A percentile compares a stretch with the other conserved stretches of the same genome.
These are phyloP conservation scores for Albizia julibrissin DNA, from an alignment of 306 rosid genomes.

Conservation along the genomic window DNA sequence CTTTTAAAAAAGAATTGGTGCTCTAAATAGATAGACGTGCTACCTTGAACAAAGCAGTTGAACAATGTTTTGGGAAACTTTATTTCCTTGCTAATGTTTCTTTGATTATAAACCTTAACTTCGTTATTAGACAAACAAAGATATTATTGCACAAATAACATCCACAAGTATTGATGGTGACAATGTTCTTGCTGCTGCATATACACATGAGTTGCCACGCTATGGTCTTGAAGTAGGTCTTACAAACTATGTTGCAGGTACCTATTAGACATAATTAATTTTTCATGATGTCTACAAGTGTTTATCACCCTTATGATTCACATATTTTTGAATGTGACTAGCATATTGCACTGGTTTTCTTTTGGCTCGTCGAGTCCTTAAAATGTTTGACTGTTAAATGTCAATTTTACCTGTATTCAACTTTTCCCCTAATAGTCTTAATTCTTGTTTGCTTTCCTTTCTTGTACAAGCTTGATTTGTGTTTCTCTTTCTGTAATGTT, in stretches of 20 bases:
- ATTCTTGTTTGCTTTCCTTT: not conserved
- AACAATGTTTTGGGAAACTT: not conserved
- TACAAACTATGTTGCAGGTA: slow-evolving; percentile 93
- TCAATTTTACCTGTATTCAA: not conserved
- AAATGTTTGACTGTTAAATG: slow-evolving; percentile 40
- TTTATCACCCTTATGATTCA: not conserved
- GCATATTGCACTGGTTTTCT: slow-evolving; percentile 94
- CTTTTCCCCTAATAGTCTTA: not conserved
- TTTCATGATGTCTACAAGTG: not conserved
- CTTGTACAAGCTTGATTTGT: not conserved
- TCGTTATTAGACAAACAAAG: slow-evolving; percentile 48
- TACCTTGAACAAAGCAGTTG: not conserved
- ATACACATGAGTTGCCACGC: slow-evolving; percentile 69
- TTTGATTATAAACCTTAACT: slow-evolving; percentile 7
- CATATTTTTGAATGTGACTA: slow-evolving; percentile 24
- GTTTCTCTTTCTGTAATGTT: not conserved
- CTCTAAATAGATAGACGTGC: not conserved
- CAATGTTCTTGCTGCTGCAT: slow-evolving; percentile 77
- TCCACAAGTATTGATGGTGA: slow-evolving; percentile 91
- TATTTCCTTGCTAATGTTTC: not conserved
- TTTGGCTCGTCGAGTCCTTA: slow-evolving; percentile 80
- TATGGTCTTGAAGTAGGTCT: slow-evolving; percentile 90
- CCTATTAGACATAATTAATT: not conserved
- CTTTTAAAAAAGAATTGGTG: not conserved
- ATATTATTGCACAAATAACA: slow-evolving; percentile 58